These are phyloP conservation scores for Nicotiana otophora DNA, from an alignment of 257 asterid species.

Conservation along the genomic window DNA sequence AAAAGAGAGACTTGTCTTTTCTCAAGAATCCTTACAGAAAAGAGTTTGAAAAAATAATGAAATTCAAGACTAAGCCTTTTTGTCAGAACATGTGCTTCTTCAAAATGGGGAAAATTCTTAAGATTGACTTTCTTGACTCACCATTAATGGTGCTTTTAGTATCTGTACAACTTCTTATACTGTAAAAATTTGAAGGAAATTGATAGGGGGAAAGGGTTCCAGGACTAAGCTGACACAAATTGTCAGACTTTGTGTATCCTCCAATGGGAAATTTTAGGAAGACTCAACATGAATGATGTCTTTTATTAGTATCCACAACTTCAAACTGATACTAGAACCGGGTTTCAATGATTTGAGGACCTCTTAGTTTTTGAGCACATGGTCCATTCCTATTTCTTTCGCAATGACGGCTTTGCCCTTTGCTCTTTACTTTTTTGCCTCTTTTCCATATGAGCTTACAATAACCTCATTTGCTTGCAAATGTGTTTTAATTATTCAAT, in stretches of 20 bases:
- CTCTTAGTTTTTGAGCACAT: background rate
- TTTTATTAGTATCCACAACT: background rate
- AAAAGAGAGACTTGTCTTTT: background rate
- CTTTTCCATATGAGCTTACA: no score
- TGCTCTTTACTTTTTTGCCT: background rate
- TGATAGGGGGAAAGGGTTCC: background rate
- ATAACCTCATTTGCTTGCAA: no score
- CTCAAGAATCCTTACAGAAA: background rate
- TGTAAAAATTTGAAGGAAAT: background rate
- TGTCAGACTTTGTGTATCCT: background rate
- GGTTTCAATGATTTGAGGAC: background rate
- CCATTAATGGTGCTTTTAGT: background rate
- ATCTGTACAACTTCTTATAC: background rate
- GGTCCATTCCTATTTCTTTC: background rate
- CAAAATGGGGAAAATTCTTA: background rate
- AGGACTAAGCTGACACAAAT: background rate
- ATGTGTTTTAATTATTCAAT: no score
- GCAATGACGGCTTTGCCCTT: constrained; percentile 8
- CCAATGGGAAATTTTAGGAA: background rate
- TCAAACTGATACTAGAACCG: background rate
- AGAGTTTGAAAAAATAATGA: no score
- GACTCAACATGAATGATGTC: background rate
- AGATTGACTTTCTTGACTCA: background rate
- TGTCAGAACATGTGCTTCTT: background rate
- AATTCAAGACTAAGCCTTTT: background rate